Conservation (phyloP, 768 basidiomycete species). For the Porpolomopsis calyptriformis region DNA sequence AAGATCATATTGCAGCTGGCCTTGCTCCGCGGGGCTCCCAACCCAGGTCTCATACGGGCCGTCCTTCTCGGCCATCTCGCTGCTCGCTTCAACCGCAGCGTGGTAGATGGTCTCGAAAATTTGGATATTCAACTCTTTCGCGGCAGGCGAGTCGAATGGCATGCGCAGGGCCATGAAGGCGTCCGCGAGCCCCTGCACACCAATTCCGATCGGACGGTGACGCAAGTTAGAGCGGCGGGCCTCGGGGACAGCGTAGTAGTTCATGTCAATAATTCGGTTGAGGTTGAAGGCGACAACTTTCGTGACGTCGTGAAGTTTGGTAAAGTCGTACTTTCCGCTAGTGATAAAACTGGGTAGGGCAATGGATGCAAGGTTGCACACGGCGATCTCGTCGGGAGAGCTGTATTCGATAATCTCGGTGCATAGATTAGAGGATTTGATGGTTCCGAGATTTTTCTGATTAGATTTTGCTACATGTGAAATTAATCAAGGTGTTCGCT, state of each 20-base stretch:
- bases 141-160: slow-evolving; percentile 87
- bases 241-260: slow-evolving; percentile 91
- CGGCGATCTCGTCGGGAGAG: slow-evolving; percentile 92
- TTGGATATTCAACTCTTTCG: slow-evolving; percentile 81
- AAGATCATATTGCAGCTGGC: slow-evolving; percentile 86
- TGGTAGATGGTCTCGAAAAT: slow-evolving; percentile 99
- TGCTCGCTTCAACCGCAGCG: slow-evolving; percentile 82
- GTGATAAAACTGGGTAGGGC: slow-evolving; percentile 88
- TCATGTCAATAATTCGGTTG: slow-evolving; percentile 88
- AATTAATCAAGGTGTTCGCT: not conserved
- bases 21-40: slow-evolving; percentile 83
- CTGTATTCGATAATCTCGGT: slow-evolving; percentile 99
- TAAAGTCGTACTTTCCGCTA: slow-evolving; percentile 81
- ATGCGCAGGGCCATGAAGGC: slow-evolving; percentile 95
- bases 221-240: slow-evolving; percentile 91
- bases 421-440: slow-evolving; percentile 98
- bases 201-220: slow-evolving; percentile 93
- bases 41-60: slow-evolving; percentile 84
- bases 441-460: slow-evolving; percentile 95
- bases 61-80: slow-evolving; percentile 68
- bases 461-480: slow-evolving; percentile 75
- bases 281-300: slow-evolving; percentile 92
- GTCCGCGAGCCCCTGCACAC: slow-evolving; percentile 96
- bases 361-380: slow-evolving; percentile 96
- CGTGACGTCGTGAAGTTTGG: slow-evolving; percentile 85